Evolutionary conservation across 352 stramenopile species (phyloP).

Genomic region (Phytophthora multivora): DNA sequence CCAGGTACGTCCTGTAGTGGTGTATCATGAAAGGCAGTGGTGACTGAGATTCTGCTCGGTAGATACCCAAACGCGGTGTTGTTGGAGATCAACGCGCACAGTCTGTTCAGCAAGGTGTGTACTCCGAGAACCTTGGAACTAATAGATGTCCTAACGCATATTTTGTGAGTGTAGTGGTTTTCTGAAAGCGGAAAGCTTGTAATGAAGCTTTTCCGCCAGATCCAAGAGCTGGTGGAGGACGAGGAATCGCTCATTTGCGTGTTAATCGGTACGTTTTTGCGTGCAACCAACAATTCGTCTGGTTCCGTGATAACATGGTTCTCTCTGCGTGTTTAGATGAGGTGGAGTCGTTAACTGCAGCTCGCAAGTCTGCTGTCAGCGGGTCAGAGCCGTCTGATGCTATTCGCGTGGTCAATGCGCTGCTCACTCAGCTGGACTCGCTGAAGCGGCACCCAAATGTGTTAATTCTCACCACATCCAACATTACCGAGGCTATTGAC

Average conservation of each 20-base stretch:
- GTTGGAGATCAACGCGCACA: conserved; percentile 94
- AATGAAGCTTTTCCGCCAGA: conserved; percentile 91
- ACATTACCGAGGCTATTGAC: conserved; percentile 93
- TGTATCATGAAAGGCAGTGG: background rate
- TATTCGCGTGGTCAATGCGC: conserved; percentile 92
- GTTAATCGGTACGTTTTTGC: conserved; percentile 72
- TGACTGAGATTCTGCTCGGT: conserved; percentile 2
- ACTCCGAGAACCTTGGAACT: too few species aligned
- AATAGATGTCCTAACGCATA: too few species aligned
- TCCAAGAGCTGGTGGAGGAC: conserved; percentile 91
- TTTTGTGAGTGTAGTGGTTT: conserved; percentile 81
- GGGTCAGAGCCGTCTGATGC: conserved; percentile 91
- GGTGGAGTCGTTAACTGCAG: conserved; percentile 91
- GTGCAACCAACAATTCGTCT: background rate
- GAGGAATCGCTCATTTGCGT: conserved; percentile 90
- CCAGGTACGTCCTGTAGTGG: conserved; percentile 42
- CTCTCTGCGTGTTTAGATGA: conserved; percentile 64
- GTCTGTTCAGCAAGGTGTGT: conserved; percentile 87
- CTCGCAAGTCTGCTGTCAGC: conserved; percentile 66
- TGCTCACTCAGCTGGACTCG: conserved; percentile 90
- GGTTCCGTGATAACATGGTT: background rate
- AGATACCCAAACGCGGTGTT: conserved; percentile 76
- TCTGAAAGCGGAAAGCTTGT: conserved; percentile 94
- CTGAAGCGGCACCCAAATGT: conserved; percentile 88
- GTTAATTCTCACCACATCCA: conserved; percentile 94